These are phyloP conservation scores for Trichophaea hybrida DNA, from an alignment of 2,329 filamentous ascomycete genomes.

Conservation along the genomic window DNA sequence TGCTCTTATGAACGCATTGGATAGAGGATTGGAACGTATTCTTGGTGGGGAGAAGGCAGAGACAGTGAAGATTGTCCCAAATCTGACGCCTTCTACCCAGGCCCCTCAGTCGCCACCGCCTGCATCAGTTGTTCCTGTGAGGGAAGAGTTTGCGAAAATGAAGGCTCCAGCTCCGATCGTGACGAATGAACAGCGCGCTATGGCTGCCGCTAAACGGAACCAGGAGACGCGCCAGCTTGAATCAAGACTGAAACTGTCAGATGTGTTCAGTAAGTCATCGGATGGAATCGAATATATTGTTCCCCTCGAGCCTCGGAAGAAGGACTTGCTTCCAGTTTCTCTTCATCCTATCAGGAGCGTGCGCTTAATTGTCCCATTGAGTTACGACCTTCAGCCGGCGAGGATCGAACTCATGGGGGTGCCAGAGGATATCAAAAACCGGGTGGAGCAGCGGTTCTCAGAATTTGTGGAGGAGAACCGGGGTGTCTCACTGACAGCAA, in stretches of 20 bases:
- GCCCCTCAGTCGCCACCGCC: neutral
- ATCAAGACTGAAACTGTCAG: conserved; percentile 19
- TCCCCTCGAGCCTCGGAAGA: conserved; percentile 20
- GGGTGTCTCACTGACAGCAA: conserved; percentile 18
- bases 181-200: conserved; percentile 7
- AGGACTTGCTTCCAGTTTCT: conserved; percentile 17
- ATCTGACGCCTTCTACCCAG: conserved; percentile 1
- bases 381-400: conserved; percentile 20
- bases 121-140: neutral
- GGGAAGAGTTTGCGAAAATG: neutral
- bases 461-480: conserved; percentile 19
- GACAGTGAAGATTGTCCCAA: conserved; percentile 23
- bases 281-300: conserved; percentile 20
- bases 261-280: conserved; percentile 19
- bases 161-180: neutral
- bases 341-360: conserved; percentile 16
- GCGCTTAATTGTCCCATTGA: conserved; percentile 17
- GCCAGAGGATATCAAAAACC: conserved; percentile 10
- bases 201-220: conserved; percentile 12
- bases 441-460: conserved; percentile 16
- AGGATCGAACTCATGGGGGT: conserved; percentile 14
- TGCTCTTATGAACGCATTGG: conserved; percentile 21
- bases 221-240: conserved; percentile 21
- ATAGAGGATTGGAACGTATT: conserved; percentile 20
- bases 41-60: conserved; percentile 20